Conservation (phyloP, 1,139 yeast genomes). For the Suhomyces anneliseae region DNA sequence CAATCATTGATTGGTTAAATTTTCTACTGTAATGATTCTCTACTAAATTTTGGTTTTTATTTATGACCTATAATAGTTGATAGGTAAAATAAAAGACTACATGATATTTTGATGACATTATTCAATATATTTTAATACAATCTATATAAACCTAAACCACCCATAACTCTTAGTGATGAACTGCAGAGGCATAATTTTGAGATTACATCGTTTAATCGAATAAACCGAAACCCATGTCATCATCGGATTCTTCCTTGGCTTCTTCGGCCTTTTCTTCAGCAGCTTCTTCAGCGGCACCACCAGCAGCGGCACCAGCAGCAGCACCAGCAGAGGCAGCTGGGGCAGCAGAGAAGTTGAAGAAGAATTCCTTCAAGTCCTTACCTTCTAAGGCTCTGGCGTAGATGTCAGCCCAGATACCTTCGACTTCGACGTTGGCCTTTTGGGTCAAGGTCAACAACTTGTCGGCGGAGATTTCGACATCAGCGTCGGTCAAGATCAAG, state of each 20-base stretch:
- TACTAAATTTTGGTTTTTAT: too few species aligned
- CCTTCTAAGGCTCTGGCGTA: conserved; percentile 98
- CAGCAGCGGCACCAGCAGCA: conserved; percentile 60
- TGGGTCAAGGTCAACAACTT: conserved; percentile 75
- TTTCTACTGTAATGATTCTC: too few species aligned
- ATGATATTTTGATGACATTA: background rate
- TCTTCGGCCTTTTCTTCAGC: conserved; percentile 45
- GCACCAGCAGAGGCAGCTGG: conserved; percentile 44
- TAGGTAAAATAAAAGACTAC: too few species aligned
- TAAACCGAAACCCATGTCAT: conserved; percentile 82
- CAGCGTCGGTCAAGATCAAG: conserved; percentile 97
- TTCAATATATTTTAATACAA: conserved; percentile 10
- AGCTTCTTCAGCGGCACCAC: conserved; percentile 54
- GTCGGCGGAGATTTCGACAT: conserved; percentile 90
- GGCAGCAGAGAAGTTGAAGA: conserved; percentile 70
- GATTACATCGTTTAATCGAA: conserved; percentile 46
- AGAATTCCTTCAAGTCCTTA: conserved; percentile 89
- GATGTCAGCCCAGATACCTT: conserved; percentile 88
- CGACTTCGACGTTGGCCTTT: conserved; percentile 63
- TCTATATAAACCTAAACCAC: conserved; percentile 12
- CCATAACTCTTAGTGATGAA: conserved; percentile 4
- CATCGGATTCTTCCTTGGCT: conserved; percentile 72
- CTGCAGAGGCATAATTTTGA: conserved; percentile 5
- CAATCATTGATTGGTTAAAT: too few species aligned
- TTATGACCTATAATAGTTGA: too few species aligned